These are phyloP conservation scores for Scedosporium boydii DNA, from an alignment of 2,329 filamentous ascomycete genomes.

Conservation along the genomic window DNA sequence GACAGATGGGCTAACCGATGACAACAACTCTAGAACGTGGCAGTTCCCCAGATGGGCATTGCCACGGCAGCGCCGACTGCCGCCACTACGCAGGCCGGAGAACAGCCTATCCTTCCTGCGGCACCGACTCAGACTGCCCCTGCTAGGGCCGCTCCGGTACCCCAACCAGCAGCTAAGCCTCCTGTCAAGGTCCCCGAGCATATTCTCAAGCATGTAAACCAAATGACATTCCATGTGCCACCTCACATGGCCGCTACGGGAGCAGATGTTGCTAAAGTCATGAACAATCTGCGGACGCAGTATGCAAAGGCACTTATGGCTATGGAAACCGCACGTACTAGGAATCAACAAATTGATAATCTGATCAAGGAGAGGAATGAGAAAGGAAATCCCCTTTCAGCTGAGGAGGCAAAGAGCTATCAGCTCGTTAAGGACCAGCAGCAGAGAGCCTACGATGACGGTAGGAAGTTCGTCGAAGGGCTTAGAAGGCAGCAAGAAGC, in stretches of 20 bases:
- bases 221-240: constrained; percentile 37
- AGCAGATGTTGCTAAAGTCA: constrained; percentile 35
- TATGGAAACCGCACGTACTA: constrained; percentile 36
- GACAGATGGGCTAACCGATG: background rate
- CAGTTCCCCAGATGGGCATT: constrained; percentile 1
- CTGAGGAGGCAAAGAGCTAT: constrained; percentile 37
- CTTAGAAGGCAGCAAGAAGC: constrained; percentile 36
- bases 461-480: constrained; percentile 35
- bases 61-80: constrained; percentile 7
- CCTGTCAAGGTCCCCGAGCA: constrained; percentile 30
- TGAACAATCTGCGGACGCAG: constrained; percentile 34
- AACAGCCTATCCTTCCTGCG: constrained; percentile 12
- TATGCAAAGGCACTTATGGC: constrained; percentile 38
- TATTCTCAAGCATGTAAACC: constrained; percentile 36
- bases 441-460: constrained; percentile 35
- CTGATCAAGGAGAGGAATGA: constrained; percentile 30
- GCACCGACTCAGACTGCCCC: constrained; percentile 15
- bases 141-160: constrained; percentile 13
- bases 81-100: constrained; percentile 6
- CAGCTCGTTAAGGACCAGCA: constrained; percentile 33
- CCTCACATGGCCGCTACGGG: constrained; percentile 28
- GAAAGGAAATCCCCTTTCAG: constrained; percentile 31
- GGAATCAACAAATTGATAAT: constrained; percentile 31
- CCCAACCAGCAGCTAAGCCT: constrained; percentile 19
- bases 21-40: background rate